phyloP scores from a whole-genome alignment of 345 rosid species.

The Aurinia saxatilis region DNA sequence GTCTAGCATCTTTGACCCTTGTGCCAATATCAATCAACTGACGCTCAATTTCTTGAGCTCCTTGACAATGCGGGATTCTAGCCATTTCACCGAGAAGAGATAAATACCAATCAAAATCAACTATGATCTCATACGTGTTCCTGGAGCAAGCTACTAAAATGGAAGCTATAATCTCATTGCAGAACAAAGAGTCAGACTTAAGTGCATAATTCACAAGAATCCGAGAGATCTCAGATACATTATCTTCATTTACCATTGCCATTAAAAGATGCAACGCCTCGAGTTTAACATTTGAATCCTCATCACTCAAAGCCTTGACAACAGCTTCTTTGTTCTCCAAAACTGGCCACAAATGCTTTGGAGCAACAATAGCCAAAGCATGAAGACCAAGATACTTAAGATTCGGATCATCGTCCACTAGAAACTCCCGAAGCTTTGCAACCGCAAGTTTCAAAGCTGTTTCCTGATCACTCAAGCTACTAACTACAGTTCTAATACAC shows the following conservation, averaged over 20 bases:
- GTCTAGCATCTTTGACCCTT: constrained; percentile 91
- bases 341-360: constrained; percentile 71
- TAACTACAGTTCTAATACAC: constrained; percentile 73
- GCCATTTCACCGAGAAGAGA: constrained; percentile 89
- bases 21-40: constrained; percentile 81
- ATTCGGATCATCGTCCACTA: constrained; percentile 81
- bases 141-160: constrained; percentile 60
- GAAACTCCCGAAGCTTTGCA: constrained; percentile 52
- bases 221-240: constrained; percentile 63
- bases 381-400: constrained; percentile 93
- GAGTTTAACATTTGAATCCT: constrained; percentile 69
- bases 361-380: constrained; percentile 59
- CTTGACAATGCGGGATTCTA: constrained; percentile 74
- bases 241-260: constrained; percentile 84
- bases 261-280: constrained; percentile 76
- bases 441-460: constrained; percentile 78
- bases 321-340: constrained; percentile 85
- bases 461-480: constrained; percentile 80
- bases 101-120: constrained; percentile 90
- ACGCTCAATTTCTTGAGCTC: constrained; percentile 75
- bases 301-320: constrained; percentile 76
- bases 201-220: constrained; percentile 77
- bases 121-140: constrained; percentile 63
- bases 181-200: constrained; percentile 82
- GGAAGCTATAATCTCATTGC: constrained; percentile 80